Evolutionary conservation across 2,329 filamentous ascomycete genomes (phyloP).

Genomic region (Graphilbum sp.): DNA sequence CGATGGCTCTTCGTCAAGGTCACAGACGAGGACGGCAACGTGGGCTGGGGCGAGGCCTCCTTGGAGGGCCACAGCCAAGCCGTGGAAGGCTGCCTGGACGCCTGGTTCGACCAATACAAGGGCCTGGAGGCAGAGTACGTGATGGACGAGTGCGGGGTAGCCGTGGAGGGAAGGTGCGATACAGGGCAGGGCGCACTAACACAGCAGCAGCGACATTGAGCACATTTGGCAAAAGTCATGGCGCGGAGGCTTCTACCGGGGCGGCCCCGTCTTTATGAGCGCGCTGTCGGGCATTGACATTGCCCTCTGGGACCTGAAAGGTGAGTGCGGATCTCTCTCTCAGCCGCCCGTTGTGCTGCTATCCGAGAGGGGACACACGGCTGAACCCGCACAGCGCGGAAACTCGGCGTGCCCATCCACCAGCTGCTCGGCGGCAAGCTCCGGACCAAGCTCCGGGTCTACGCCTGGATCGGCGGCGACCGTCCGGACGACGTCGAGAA

Average conservation of each 20-base stretch:
- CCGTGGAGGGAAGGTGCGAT: neutral
- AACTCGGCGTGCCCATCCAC: conserved; percentile 38
- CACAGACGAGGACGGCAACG: conserved; percentile 38
- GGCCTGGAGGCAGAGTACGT: conserved; percentile 47
- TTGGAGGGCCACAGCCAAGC: conserved; percentile 50
- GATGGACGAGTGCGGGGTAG: too few species aligned
- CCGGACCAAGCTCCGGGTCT: conserved; percentile 45
- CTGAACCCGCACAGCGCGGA: conserved; percentile 5
- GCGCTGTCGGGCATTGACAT: conserved; percentile 57
- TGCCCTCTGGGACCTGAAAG: conserved; percentile 53
- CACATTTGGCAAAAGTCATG: conserved; percentile 54
- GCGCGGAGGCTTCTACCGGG: conserved; percentile 51
- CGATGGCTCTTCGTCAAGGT: conserved; percentile 56
- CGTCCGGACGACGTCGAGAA: conserved; percentile 42
- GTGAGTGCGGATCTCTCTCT: conserved; percentile 7
- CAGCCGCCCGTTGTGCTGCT: too few species aligned
- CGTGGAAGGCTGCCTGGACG: conserved; percentile 48
- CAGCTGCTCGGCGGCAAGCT: conserved; percentile 52
- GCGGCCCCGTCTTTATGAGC: conserved; percentile 56
- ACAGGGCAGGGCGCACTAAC: neutral
- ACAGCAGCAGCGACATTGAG: conserved; percentile 42
- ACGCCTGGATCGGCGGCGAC: conserved; percentile 55
- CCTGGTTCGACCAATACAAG: conserved; percentile 36
- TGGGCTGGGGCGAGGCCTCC: conserved; percentile 51
- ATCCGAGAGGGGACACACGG: too few species aligned